A percentile compares a stretch with the other conserved stretches of the same genome.
Evolutionary conservation across 2,329 filamentous ascomycete species (phyloP).

Genomic region (Aspergillus novofumigatus): DNA sequence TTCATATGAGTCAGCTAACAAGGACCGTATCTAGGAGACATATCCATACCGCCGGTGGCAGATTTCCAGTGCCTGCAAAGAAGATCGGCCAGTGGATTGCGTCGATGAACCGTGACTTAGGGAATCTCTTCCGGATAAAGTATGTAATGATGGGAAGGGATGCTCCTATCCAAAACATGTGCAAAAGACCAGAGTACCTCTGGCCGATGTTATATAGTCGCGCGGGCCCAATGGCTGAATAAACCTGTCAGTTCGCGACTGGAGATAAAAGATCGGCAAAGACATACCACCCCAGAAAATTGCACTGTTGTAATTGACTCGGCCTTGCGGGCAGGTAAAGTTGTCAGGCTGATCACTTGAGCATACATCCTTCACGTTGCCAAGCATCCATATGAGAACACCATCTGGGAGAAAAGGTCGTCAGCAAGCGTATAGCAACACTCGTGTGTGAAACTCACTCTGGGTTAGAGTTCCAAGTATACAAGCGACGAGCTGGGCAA

Average conservation of each 20-base stretch:
- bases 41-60: constrained; percentile 19
- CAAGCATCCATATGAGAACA: constrained; percentile 28
- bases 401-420: constrained; percentile 29
- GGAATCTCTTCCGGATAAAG: constrained; percentile 53
- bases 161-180: constrained; percentile 49
- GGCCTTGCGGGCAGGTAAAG: constrained; percentile 46
- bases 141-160: constrained; percentile 46
- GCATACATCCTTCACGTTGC: constrained; percentile 40
- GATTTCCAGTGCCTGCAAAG: constrained; percentile 21
- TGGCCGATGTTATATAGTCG: constrained; percentile 44
- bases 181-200: constrained; percentile 44
- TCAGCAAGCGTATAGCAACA: constrained; percentile 34
- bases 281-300: constrained; percentile 43
- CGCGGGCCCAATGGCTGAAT: constrained; percentile 41
- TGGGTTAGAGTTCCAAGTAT: constrained; percentile 44
- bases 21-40: not conserved
- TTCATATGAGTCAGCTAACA: not conserved
- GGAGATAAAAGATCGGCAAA: not conserved
- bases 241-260: not conserved
- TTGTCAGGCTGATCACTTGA: constrained; percentile 37
- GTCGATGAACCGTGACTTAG: constrained; percentile 40
- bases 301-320: constrained; percentile 43
- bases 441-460: constrained; percentile 22
- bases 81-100: constrained; percentile 24
- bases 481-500: constrained; percentile 45